These are phyloP conservation scores for Colletotrichum shisoi DNA, from an alignment of 2,329 filamentous ascomycete species.

Conservation along the genomic window DNA sequence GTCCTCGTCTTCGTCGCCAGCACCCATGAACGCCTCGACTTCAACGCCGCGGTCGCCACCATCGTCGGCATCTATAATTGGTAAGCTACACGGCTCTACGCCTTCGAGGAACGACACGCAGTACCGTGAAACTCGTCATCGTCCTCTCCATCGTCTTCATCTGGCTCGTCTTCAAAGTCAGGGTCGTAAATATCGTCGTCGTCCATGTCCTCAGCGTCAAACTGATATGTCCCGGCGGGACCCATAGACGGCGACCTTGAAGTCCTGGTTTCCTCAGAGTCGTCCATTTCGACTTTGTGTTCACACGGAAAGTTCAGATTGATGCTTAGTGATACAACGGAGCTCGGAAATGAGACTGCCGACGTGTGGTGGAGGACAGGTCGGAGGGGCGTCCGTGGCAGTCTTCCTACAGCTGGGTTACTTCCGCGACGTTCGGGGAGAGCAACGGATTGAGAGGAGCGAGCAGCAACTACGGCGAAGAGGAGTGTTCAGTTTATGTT, in stretches of 20 bases:
- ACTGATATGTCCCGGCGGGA: constrained; percentile 17
- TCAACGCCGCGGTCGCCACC: constrained; percentile 41
- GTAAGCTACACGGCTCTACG: neutral
- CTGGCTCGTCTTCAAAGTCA: constrained; percentile 44
- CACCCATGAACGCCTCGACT: constrained; percentile 27
- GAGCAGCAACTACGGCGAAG: neutral
- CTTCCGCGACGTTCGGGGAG: neutral
- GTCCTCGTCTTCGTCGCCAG: constrained; percentile 34
- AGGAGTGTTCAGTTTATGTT: constrained; percentile 23
- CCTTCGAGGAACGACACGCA: neutral
- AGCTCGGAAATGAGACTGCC: constrained; percentile 36
- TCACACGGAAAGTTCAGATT: constrained; percentile 33
- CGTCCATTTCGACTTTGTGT: constrained; percentile 28
- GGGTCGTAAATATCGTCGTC: constrained; percentile 47
- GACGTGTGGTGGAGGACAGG: constrained; percentile 24
- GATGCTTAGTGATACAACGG: constrained; percentile 36
- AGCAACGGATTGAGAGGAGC: neutral
- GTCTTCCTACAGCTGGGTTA: neutral
- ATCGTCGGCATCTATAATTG: constrained; percentile 43
- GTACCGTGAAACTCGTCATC: constrained; percentile 39
- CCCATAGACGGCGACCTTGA: constrained; percentile 3
- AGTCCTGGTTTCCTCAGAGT: neutral
- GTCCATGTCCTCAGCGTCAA: constrained; percentile 44
- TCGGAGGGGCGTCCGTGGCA: constrained; percentile 9
- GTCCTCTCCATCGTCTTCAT: constrained; percentile 41